phyloP scores from a whole-genome alignment of 1,139 yeast genomes.

The Arxiozyma heterogenica region DNA sequence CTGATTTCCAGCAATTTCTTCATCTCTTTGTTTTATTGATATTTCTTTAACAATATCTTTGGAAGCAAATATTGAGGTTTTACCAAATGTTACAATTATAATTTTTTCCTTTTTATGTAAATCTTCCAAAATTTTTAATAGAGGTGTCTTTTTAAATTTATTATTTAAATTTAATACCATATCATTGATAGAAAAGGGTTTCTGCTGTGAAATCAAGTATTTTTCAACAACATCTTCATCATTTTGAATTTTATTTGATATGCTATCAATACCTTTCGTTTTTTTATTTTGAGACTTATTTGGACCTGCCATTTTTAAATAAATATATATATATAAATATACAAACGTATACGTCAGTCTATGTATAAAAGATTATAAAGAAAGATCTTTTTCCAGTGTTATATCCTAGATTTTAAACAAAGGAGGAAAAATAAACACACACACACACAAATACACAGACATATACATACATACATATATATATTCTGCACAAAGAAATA shows the following conservation, averaged over 20 bases:
- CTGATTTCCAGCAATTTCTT: background rate
- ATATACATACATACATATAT: too few relatives aligned
- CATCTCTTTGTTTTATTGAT: background rate
- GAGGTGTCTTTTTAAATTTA: conserved; percentile 27
- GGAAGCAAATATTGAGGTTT: conserved; percentile 33
- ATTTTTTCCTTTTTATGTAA: conserved; percentile 28
- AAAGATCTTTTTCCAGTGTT: too few relatives aligned
- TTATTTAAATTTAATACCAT: conserved; percentile 34
- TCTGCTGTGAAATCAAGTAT: conserved; percentile 34
- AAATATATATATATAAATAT: too few relatives aligned
- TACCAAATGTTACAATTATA: conserved; percentile 33
- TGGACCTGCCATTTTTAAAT: background rate
- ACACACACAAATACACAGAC: too few relatives aligned
- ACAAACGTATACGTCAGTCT: too few relatives aligned
- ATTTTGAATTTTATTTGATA: background rate
- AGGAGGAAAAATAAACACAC: too few relatives aligned
- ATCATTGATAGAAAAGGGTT: conserved; percentile 36
- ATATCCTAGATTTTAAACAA: too few relatives aligned
- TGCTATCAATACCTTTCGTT: background rate
- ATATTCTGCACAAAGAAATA: too few relatives aligned
- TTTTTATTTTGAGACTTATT: background rate
- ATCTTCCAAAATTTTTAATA: conserved; percentile 28
- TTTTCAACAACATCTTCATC: conserved; percentile 16
- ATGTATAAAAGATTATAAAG: too few relatives aligned
- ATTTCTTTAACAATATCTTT: conserved; percentile 17